Evolutionary conservation across 495 filamentous ascomycete species (phyloP).

Genomic region (Tuber calosporum): DNA sequence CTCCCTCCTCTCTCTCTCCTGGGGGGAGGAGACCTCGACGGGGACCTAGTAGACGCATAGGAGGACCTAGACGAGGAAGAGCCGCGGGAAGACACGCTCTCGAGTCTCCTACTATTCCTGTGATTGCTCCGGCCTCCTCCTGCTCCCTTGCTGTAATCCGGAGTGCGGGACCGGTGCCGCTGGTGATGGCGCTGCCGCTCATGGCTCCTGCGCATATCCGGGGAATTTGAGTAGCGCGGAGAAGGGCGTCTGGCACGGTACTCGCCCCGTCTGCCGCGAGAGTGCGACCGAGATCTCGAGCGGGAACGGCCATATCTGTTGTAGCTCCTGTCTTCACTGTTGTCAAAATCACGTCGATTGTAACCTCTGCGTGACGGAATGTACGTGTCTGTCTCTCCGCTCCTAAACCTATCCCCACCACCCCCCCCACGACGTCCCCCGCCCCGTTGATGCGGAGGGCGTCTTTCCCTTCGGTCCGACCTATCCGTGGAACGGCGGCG

Average conservation of each 20-base stretch:
- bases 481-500: conserved; percentile 50
- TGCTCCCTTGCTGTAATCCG: neutral
- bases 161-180: neutral
- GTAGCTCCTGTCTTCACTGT: conserved; percentile 42
- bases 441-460: conserved; percentile 42
- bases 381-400: conserved; percentile 48
- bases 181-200: neutral
- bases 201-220: conserved; percentile 29
- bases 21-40: conserved; percentile 29
- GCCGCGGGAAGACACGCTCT: conserved; percentile 24
- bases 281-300: conserved; percentile 34
- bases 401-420: conserved; percentile 44
- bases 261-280: conserved; percentile 29
- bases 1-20: conserved; percentile 19
- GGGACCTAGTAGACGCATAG: conserved; percentile 37
- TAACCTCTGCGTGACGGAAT: conserved; percentile 47
- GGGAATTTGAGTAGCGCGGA: conserved; percentile 38
- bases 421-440: conserved; percentile 38
- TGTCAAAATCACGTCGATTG: conserved; percentile 43
- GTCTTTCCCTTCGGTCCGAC: conserved; percentile 48
- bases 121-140: conserved; percentile 43
- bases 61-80: conserved; percentile 33
- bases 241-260: conserved; percentile 38
- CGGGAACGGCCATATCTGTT: conserved; percentile 38
- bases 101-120: conserved; percentile 48